Percentiles rank a stretch among this genome's conserved stretches.
Conservation (phyloP, 495 filamentous ascomycete species). For the Aspergillus olivimuriae region DNA sequence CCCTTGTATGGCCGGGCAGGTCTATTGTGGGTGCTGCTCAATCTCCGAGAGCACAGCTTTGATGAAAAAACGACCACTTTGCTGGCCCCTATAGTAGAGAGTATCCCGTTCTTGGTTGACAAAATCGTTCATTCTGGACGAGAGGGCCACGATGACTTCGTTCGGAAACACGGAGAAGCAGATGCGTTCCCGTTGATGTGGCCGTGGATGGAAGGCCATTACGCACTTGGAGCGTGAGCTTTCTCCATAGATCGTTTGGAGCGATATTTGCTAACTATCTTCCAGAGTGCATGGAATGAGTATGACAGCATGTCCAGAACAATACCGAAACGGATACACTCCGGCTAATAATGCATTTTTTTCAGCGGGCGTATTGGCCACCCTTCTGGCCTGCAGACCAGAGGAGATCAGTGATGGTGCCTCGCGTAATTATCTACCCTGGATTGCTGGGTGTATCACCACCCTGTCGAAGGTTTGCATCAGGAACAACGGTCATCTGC, state of each 20-base stretch:
- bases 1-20: slow-evolving; percentile 39
- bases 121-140: slow-evolving; percentile 30
- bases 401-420: slow-evolving; percentile 19
- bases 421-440: slow-evolving; percentile 20
- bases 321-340: not conserved
- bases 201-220: slow-evolving; percentile 36
- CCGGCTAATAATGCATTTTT: not conserved
- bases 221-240: slow-evolving; percentile 37
- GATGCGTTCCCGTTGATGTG: slow-evolving; percentile 42
- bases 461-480: slow-evolving; percentile 31
- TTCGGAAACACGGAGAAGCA: slow-evolving; percentile 21
- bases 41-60: slow-evolving; percentile 21
- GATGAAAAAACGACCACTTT: slow-evolving; percentile 12
- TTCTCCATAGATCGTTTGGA: not conserved
- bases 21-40: slow-evolving; percentile 36
- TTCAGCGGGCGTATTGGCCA: slow-evolving; percentile 36
- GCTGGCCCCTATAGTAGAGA: slow-evolving; percentile 18
- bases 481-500: slow-evolving; percentile 35
- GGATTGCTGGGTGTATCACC: slow-evolving; percentile 36
- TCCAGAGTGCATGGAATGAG: slow-evolving; percentile 25
- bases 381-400: slow-evolving; percentile 32
- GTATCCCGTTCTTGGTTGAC: slow-evolving; percentile 26
- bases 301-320: slow-evolving; percentile 9
- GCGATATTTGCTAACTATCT: slow-evolving; percentile 2
- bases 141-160: slow-evolving; percentile 26